phyloP scores from a whole-genome alignment of 2,329 filamentous ascomycete genomes.

The Colletotrichum sp. region DNA sequence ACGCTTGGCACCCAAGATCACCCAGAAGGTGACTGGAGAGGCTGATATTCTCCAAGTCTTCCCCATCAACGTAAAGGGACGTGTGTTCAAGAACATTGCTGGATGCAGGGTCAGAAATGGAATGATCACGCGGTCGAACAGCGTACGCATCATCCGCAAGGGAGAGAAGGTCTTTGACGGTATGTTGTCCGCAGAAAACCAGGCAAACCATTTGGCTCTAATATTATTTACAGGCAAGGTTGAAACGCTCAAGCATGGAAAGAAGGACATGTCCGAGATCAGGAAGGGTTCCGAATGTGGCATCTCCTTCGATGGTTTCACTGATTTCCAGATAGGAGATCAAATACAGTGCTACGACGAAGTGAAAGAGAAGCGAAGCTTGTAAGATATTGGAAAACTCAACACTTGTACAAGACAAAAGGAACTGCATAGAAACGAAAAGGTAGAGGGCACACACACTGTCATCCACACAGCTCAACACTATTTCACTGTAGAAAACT shows the following conservation, averaged over 20 bases:
- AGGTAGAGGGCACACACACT: neutral
- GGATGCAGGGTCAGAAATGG: slow-evolving; percentile 90
- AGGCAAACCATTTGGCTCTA: neutral
- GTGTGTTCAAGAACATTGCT: slow-evolving; percentile 76
- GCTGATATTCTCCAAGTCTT: slow-evolving; percentile 87
- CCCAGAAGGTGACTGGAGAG: slow-evolving; percentile 79
- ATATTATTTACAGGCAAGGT: slow-evolving; percentile 67
- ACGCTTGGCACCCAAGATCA: slow-evolving; percentile 70
- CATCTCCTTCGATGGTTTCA: slow-evolving; percentile 81
- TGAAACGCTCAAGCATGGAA: slow-evolving; percentile 84
- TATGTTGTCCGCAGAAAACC: slow-evolving; percentile 51
- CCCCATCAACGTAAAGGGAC: slow-evolving; percentile 78
- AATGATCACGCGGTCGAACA: slow-evolving; percentile 63
- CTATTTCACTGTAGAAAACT: neutral
- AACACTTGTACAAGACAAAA: neutral
- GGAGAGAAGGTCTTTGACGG: slow-evolving; percentile 81
- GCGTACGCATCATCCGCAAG: slow-evolving; percentile 74
- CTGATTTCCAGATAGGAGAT: slow-evolving; percentile 80
- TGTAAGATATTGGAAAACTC: slow-evolving; percentile 26
- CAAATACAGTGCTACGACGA: slow-evolving; percentile 89
- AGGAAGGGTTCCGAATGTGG: slow-evolving; percentile 94
- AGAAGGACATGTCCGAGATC: slow-evolving; percentile 91
- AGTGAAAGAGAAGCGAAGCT: slow-evolving; percentile 69
- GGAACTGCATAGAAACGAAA: neutral
- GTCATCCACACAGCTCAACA: neutral